A percentile compares a stretch with the other conserved stretches of the same genome.
phyloP scores from a whole-genome alignment of 2,329 filamentous ascomycete genomes.

The Colletotrichum cuscutae region DNA sequence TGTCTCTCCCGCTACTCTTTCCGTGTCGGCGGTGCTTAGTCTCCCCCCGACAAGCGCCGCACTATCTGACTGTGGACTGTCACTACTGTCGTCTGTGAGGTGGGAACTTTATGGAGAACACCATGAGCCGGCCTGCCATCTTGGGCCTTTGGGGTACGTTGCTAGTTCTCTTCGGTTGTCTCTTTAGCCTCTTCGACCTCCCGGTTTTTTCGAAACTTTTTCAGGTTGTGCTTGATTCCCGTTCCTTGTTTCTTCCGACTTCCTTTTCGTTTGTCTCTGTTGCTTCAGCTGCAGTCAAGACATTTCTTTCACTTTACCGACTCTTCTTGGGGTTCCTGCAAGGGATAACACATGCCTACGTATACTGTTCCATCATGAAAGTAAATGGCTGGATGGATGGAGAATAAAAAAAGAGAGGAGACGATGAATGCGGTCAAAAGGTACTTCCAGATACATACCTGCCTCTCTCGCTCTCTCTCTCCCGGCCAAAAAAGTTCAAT shows the following conservation, averaged over 20 bases:
- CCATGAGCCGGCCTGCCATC: not conserved
- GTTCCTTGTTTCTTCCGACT: not conserved
- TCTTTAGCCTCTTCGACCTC: not conserved
- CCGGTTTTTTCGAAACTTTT: not conserved
- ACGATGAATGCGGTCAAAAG: not conserved
- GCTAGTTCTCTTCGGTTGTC: not conserved
- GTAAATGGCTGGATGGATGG: not conserved
- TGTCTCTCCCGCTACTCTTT: not conserved
- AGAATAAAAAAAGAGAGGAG: not conserved
- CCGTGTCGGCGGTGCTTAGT: constrained; percentile 7
- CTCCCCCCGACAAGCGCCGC: constrained; percentile 2
- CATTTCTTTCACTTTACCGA: not conserved
- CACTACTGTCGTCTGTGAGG: not conserved
- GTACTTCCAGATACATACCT: constrained; percentile 1
- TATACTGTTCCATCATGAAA: not conserved
- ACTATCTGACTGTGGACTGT: not conserved
- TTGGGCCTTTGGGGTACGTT: not conserved
- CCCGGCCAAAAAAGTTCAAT: not conserved
- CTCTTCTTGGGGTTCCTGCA: not conserved
- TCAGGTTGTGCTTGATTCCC: not conserved
- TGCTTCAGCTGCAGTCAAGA: not conserved
- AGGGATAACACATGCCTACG: not conserved
- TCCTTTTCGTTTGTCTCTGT: not conserved
- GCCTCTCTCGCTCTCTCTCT: not conserved
- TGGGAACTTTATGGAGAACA: not conserved